A percentile compares a stretch with the other conserved stretches of the same genome.
phyloP scores from a whole-genome alignment of 306 rosid genomes.

The Heteromeles arbutifolia region DNA sequence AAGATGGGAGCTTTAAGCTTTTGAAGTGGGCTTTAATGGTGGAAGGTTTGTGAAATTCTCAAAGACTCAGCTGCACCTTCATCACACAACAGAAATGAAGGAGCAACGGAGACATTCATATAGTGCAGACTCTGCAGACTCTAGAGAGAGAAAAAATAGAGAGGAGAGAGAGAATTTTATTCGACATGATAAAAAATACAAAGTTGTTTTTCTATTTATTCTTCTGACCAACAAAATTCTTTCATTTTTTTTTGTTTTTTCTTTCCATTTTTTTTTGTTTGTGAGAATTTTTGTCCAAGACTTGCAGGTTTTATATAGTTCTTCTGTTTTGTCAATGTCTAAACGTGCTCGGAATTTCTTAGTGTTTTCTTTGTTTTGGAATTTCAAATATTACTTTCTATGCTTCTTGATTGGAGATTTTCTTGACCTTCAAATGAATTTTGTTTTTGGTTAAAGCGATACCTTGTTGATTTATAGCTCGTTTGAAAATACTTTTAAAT shows the following conservation, averaged over 20 bases:
- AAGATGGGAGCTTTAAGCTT: neutral
- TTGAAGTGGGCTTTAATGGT: neutral
- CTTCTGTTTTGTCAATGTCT: neutral
- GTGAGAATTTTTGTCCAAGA: neutral
- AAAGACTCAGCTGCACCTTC: neutral
- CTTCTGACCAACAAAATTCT: neutral
- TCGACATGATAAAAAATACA: conserved; percentile 7
- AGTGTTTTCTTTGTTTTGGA: neutral
- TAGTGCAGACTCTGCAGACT: conserved; percentile 9
- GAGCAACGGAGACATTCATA: conserved; percentile 12
- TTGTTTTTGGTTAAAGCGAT: neutral
- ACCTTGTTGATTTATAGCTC: neutral
- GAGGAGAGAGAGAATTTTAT: neutral
- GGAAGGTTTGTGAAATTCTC: neutral
- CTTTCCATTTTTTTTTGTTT: neutral
- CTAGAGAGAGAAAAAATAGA: neutral
- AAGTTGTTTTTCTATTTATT: neutral
- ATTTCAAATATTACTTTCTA: neutral
- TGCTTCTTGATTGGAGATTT: neutral
- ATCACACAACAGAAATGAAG: conserved; percentile 7
- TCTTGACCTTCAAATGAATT: neutral
- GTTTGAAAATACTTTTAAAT: too few relatives aligned
- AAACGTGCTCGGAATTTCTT: neutral
- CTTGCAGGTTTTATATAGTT: neutral
- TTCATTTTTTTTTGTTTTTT: neutral